Evolutionary conservation across 768 basidiomycete genomes (phyloP).

Genomic region (Phlebiopsis gigantea): DNA sequence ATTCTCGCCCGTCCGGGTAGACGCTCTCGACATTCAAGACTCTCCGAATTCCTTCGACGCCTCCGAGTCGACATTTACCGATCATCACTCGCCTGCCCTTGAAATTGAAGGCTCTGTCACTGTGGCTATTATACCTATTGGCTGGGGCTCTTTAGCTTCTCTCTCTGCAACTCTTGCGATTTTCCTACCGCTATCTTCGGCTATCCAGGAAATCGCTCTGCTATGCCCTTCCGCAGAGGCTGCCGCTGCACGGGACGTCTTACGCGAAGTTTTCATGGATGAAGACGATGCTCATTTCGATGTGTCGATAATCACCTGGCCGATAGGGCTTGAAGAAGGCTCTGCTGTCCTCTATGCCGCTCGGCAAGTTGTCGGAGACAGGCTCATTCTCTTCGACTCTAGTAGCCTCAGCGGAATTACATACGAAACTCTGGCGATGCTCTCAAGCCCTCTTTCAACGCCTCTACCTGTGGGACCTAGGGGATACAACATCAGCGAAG

Average conservation of each 20-base stretch:
- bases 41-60: no score
- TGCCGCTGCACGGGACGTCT: constrained; percentile 27
- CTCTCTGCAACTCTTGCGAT: constrained; percentile 23
- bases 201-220: constrained; percentile 41
- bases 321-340: constrained; percentile 17
- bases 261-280: constrained; percentile 30
- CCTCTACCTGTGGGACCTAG: constrained; percentile 22
- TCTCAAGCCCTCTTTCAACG: constrained; percentile 39
- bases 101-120: not conserved
- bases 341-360: constrained; percentile 31
- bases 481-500: constrained; percentile 5
- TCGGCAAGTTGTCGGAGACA: constrained; percentile 38
- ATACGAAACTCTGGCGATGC: constrained; percentile 27
- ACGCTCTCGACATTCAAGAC: no score
- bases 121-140: constrained; percentile 39
- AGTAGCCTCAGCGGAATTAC: constrained; percentile 34
- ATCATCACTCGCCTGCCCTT: not conserved
- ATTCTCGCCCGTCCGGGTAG: not conserved
- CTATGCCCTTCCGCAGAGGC: constrained; percentile 37
- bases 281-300: constrained; percentile 33
- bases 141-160: constrained; percentile 26
- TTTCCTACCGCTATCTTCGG: constrained; percentile 20
- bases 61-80: no score
- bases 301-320: constrained; percentile 34
- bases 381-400: constrained; percentile 49